These are phyloP conservation scores for Symbiotaphrina buchneri DNA, from an alignment of 495 filamentous ascomycete genomes.

Conservation along the genomic window DNA sequence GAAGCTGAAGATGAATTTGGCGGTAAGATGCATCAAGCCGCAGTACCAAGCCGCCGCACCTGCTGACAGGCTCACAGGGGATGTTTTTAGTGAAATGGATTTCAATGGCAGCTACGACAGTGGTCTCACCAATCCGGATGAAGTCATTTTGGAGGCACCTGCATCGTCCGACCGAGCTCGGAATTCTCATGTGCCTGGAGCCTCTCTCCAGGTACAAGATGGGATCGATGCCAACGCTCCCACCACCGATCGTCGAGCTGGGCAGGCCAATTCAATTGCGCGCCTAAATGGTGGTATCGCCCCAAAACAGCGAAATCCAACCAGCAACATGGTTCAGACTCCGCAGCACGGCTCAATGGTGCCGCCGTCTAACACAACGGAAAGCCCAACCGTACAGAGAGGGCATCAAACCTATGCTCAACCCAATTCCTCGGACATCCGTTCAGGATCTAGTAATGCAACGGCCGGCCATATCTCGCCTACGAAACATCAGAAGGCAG, in stretches of 20 bases:
- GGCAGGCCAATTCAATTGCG: too few species aligned
- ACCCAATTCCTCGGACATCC: background rate
- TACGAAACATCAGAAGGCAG: too few species aligned
- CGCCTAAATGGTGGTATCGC: background rate
- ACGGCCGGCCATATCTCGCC: too few species aligned
- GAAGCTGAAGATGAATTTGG: constrained; percentile 44
- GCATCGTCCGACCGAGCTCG: background rate
- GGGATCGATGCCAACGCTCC: background rate
- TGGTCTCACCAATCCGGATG: constrained; percentile 31
- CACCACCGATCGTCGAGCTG: background rate
- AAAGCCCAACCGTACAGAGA: background rate
- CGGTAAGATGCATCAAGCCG: constrained; percentile 21
- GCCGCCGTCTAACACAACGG: background rate
- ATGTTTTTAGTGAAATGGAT: constrained; percentile 4
- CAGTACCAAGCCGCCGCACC: background rate
- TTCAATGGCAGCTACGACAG: constrained; percentile 25
- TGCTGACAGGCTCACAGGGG: constrained; percentile 4
- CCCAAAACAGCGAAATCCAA: constrained; percentile 1
- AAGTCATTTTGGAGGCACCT: constrained; percentile 20
- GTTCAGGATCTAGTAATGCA: background rate
- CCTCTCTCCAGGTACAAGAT: too few species aligned
- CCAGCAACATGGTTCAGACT: background rate
- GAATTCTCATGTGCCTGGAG: background rate
- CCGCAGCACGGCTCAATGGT: background rate
- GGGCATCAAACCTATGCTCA: background rate